Base-by-base conservation (phyloP, 345 rosid genomes). In the Hevea brasiliensis region DNA sequence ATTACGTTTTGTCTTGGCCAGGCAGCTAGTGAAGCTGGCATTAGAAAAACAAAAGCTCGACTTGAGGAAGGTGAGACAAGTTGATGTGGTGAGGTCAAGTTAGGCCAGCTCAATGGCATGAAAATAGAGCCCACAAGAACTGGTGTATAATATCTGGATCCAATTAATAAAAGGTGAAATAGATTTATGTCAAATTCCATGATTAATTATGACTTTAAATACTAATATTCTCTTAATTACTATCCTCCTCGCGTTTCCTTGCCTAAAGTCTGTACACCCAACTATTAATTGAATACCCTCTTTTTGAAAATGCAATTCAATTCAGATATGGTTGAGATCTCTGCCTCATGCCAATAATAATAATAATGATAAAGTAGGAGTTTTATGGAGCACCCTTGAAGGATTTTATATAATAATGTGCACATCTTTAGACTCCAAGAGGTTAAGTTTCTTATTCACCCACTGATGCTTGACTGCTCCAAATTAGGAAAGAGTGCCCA, bases 101-200 rank as follows among this genome's bases (percentile, higher is more conserved):
- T 13, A 51, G 48, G 54, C 53, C 76, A 73, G 65, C 65, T 73
- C 63, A 65, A 65, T 65, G 56, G 20, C 70, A 64, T 42, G 44
- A 73, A 41, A 54, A 65, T 56, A 40, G 55, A 73, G 54, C 76
- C 76, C 15, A 73, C 65, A 42, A 11, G 48, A 37, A 26, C 32
- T 41, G 55, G 6, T 47, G 69, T 65, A n/a, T 37, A 0, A 21
- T 3, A 53, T 56, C 18, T 40, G 51, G 13, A 21, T 48, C 21
- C 42, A 67, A 50, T 29, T 14, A 65, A 11, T 20, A 47, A 26
- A 20, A 14, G 17, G 5, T 7, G 11, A 26, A 7, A 26, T 11
- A 26, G 4, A 26, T 47, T 48, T 26, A 14, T 47, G 5, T 23
- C 70, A 65, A 44, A 44, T 24, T 65, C 15, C 68, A 1, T 64